A percentile compares a stretch with the other conserved stretches of the same genome.
Evolutionary conservation across 2,329 filamentous ascomycete species (phyloP).

Genomic region (Fragosphaeria purpurea): DNA sequence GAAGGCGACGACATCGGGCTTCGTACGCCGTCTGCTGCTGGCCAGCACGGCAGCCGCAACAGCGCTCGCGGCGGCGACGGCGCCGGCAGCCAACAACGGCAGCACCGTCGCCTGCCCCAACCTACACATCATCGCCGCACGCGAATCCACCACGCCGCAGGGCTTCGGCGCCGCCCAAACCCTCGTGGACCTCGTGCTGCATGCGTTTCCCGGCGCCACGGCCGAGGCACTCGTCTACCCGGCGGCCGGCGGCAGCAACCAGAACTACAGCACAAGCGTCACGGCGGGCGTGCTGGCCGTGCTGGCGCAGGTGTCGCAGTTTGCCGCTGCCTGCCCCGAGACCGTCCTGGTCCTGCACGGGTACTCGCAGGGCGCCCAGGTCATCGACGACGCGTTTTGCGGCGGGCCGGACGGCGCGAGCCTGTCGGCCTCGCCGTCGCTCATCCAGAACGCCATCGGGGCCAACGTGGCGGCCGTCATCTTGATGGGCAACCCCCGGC

Average conservation of each 20-base stretch:
- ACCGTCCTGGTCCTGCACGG: constrained; percentile 48
- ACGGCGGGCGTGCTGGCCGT: constrained; percentile 43
- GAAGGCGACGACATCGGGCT: too few relatives aligned
- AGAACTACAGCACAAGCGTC: constrained; percentile 41
- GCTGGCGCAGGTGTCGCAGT: constrained; percentile 33
- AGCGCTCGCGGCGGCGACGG: background rate
- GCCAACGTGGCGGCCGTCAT: constrained; percentile 46
- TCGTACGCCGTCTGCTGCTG: background rate
- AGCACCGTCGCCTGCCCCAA: constrained; percentile 25
- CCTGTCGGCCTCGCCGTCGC: constrained; percentile 31
- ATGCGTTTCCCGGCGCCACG: constrained; percentile 31
- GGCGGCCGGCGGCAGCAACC: constrained; percentile 41
- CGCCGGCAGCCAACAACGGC: background rate
- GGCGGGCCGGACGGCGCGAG: constrained; percentile 43
- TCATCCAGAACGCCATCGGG: constrained; percentile 33
- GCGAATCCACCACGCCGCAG: constrained; percentile 36
- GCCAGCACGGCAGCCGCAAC: background rate
- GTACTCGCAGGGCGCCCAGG: constrained; percentile 54
- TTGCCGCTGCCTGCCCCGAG: constrained; percentile 41
- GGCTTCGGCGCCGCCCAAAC: constrained; percentile 34
- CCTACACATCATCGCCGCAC: constrained; percentile 38
- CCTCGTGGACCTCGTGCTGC: constrained; percentile 33
- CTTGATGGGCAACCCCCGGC: constrained; percentile 50
- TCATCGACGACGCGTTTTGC: constrained; percentile 48
- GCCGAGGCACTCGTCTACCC: constrained; percentile 40